These are phyloP conservation scores for Pythium sukuiense DNA, from an alignment of 352 stramenopile genomes.

Conservation along the genomic window DNA sequence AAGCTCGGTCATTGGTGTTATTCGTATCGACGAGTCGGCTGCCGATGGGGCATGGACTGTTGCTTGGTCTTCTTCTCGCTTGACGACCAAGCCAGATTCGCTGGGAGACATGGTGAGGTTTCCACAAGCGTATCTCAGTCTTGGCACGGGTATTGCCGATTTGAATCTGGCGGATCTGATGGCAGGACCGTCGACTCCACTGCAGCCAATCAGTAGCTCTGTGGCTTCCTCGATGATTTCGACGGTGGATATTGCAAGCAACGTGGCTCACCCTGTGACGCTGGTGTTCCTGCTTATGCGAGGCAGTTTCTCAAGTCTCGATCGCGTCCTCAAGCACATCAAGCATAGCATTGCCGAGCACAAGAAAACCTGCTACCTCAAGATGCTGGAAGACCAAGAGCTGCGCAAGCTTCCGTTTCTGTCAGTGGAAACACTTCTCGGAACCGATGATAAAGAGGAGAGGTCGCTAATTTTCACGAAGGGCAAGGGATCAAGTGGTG, in stretches of 20 bases:
- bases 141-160: conserved; percentile 54
- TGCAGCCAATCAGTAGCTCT: background rate
- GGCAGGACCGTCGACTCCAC: conserved; percentile 9
- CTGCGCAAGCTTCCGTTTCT: conserved; percentile 53
- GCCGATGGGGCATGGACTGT: conserved; percentile 53
- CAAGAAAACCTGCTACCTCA: conserved; percentile 76
- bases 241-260: conserved; percentile 11
- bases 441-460: conserved; percentile 19
- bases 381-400: conserved; percentile 61
- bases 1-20: conserved; percentile 57
- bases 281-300: conserved; percentile 71
- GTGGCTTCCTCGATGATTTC: background rate
- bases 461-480: conserved; percentile 24
- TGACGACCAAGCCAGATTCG: conserved; percentile 48
- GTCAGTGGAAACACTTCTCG: conserved; percentile 49
- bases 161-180: conserved; percentile 60
- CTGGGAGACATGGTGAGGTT: conserved; percentile 56
- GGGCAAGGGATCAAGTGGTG: conserved; percentile 13
- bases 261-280: conserved; percentile 52
- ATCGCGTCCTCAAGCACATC: conserved; percentile 58
- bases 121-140: conserved; percentile 44
- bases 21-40: conserved; percentile 49
- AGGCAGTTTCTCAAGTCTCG: conserved; percentile 62
- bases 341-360: conserved; percentile 58
- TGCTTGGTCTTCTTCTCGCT: conserved; percentile 61